These are phyloP conservation scores for Emericellopsis atlantica DNA, from an alignment of 2,329 filamentous ascomycete species.

Conservation along the genomic window DNA sequence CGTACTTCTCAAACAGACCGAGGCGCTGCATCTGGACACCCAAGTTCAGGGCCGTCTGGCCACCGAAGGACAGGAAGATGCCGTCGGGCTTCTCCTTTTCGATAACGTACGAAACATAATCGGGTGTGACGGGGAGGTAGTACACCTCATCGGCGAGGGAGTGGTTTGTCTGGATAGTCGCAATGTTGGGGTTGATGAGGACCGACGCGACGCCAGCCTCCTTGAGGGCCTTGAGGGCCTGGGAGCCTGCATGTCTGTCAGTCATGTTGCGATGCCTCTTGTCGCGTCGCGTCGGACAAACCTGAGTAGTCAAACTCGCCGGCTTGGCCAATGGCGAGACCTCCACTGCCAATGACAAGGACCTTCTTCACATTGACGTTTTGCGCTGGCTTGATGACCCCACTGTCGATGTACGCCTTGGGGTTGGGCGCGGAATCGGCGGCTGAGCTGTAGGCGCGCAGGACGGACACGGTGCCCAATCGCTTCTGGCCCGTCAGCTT, in stretches of 20 bases:
- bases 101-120: conserved; percentile 97
- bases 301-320: conserved; percentile 99
- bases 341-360: conserved; percentile 88
- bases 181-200: conserved; percentile 95
- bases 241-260: conserved; percentile 52
- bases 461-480: conserved; percentile 31
- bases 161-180: conserved; percentile 96
- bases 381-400: conserved; percentile 67
- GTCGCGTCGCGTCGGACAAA: conserved; percentile 29
- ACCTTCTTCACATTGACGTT: conserved; percentile 92
- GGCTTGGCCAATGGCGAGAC: conserved; percentile 91
- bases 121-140: conserved; percentile 92
- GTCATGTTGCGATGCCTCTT: conserved; percentile 3
- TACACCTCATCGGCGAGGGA: conserved; percentile 94
- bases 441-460: conserved; percentile 25
- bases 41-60: conserved; percentile 91
- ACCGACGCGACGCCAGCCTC: conserved; percentile 87
- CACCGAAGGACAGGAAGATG: conserved; percentile 94
- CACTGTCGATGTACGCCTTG: conserved; percentile 81
- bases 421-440: conserved; percentile 59
- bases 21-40: conserved; percentile 96
- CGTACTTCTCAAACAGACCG: conserved; percentile 90
- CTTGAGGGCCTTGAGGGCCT: conserved; percentile 93
- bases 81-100: conserved; percentile 92
- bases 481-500: conserved; percentile 20